Evolutionary conservation across 768 basidiomycete genomes (phyloP).

Genomic region (Podaxis sp.): DNA sequence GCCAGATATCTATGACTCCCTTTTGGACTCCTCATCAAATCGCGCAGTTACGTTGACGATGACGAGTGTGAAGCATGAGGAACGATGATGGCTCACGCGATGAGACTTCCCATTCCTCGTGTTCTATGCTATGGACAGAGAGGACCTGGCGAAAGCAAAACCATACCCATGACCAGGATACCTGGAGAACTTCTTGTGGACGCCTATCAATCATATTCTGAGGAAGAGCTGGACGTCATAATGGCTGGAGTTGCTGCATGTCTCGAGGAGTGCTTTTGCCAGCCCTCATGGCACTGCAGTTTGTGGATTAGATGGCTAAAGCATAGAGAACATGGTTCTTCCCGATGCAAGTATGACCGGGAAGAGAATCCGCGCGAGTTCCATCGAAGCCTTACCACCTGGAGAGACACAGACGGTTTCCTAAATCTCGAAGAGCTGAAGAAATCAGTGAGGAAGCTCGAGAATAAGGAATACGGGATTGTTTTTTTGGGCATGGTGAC

Average conservation of each 20-base stretch:
- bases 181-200: not conserved
- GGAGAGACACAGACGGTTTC: not conserved
- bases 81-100: not conserved
- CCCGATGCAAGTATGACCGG: not conserved
- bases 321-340: not conserved
- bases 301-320: not conserved
- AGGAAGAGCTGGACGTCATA: not conserved
- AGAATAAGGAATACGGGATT: not conserved
- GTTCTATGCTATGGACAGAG: not conserved
- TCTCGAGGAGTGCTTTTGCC: not conserved
- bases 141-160: not conserved
- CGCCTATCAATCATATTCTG: not conserved
- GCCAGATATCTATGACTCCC: not conserved
- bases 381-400: not conserved
- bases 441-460: not conserved
- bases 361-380: not conserved
- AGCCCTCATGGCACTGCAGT: not conserved
- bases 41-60: not conserved
- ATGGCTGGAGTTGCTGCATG: not conserved
- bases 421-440: not conserved
- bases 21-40: not conserved
- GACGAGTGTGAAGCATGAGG: not conserved
- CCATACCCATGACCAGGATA: not conserved
- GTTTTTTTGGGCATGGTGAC: not conserved
- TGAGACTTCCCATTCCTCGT: not conserved